A percentile compares a stretch with the other conserved stretches of the same genome.
Conservation (phyloP, 202 grass and related monocot species). For the Carex arenaria region DNA sequence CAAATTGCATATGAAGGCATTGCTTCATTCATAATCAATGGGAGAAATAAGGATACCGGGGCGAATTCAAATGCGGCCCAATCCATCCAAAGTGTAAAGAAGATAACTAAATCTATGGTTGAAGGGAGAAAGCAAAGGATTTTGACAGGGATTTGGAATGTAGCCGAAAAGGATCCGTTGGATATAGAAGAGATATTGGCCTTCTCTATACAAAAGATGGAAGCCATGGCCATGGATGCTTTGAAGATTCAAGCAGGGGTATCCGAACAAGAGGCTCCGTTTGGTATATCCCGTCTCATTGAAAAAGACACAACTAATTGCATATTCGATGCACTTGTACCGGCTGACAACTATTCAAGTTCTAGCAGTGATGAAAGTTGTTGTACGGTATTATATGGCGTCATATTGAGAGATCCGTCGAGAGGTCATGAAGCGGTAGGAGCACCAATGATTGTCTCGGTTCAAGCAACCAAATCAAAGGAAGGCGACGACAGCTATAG, state of each 20-base stretch:
- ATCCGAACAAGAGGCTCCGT: slow-evolving; percentile 65
- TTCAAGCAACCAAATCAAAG: slow-evolving; percentile 43
- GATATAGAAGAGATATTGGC: slow-evolving; percentile 66
- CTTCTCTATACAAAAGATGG: slow-evolving; percentile 77
- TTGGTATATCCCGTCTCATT: slow-evolving; percentile 35
- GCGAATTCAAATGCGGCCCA: slow-evolving; percentile 51
- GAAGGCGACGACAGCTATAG: slow-evolving; percentile 25
- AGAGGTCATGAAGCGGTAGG: slow-evolving; percentile 71
- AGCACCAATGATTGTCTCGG: slow-evolving; percentile 61
- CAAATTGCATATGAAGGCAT: slow-evolving; percentile 86
- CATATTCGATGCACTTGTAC: slow-evolving; percentile 46
- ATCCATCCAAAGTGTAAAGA: slow-evolving; percentile 52
- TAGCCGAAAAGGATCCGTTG: slow-evolving; percentile 37
- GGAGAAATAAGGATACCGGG: slow-evolving; percentile 50
- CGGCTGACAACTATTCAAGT: slow-evolving; percentile 39
- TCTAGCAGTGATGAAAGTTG: slow-evolving; percentile 19
- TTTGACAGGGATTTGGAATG: slow-evolving; percentile 56
- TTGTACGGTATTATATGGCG: slow-evolving; percentile 37
- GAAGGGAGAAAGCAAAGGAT: slow-evolving; percentile 62
- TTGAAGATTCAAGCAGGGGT: slow-evolving; percentile 62
- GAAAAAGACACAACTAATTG: slow-evolving; percentile 10
- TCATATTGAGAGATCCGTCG: slow-evolving; percentile 70
- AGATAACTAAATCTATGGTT: slow-evolving; percentile 35
- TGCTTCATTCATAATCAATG: slow-evolving; percentile 63
- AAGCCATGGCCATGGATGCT: slow-evolving; percentile 76